Evolutionary conservation across 2,329 filamentous ascomycete species (phyloP), one percentile per base, ranked within the genome.

Genomic region (Colletotrichum magnum): DNA sequence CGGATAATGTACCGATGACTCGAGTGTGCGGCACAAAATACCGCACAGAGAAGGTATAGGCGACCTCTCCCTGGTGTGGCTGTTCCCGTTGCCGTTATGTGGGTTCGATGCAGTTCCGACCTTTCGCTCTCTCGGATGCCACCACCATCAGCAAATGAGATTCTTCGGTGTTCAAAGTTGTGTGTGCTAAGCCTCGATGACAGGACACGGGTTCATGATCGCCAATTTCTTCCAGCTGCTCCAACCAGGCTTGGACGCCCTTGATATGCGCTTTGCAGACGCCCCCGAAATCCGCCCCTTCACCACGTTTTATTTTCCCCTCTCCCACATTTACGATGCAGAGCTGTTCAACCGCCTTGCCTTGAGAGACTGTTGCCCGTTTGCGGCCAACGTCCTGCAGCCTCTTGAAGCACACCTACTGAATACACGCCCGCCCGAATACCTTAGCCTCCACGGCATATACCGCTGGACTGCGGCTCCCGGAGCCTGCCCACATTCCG

Each of bases 101-200:
- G 47, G 52, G 18, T 61, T 60, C 21, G 48, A 32, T 28, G 64
- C 21, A 52, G 43, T 39, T 59, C 13, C 18, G 21, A 68, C 26
- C 59, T 45, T 62, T 52, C 13, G 36, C 48, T 52, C 56, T 60
- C 9, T 24, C 21, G 18, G 32, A n/a, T 50, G n/a, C 18, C 39
- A 51, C 62, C 50, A 69, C 62, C 62, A 66, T 41, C 62, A 69
- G 47, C 66, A 57, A 66, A 69, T 69, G n/a, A 47, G 32, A 47
- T 18, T 18, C 63, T 28, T 47, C 48, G 39, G 21, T 48, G 28
- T 39, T 56, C 24, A n/a, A 54, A 48, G 48, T 68, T 59, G 61
- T 48, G 32, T 18, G 5, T 66, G 56, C 66, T 66, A 41, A 59
- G 66, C 66, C 66, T 66, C 56, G 6, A 57, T 66, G 24, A 28